Evolutionary conservation across 108 stramenopile genomes (phyloP).

Genomic region (Conticribra weissflogii): DNA sequence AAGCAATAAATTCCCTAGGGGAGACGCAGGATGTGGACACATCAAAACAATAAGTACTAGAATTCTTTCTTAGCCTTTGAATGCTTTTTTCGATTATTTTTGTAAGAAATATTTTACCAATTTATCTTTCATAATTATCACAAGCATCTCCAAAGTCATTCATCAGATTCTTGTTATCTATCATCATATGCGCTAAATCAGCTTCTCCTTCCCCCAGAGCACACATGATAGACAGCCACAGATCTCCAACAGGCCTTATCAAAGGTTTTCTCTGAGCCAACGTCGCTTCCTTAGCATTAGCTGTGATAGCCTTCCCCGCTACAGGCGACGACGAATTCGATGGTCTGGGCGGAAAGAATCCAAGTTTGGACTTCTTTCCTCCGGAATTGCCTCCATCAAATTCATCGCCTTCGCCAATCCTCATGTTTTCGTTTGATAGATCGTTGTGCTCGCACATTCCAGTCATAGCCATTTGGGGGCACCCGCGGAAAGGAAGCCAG

Average conservation of each 20-base stretch:
- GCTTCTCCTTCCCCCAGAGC: constrained; percentile 78
- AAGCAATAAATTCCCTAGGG: constrained; percentile 31
- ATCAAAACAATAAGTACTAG: too few relatives aligned
- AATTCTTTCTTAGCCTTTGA: too few relatives aligned
- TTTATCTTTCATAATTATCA: constrained; percentile 44
- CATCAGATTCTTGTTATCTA: constrained; percentile 35
- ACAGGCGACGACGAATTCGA: constrained; percentile 22
- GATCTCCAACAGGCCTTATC: constrained; percentile 57
- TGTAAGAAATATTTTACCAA: neutral
- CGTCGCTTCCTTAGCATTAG: neutral
- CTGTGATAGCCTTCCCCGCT: constrained; percentile 9
- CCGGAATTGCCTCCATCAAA: neutral
- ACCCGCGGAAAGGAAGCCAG: constrained; percentile 79
- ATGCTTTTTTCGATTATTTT: too few relatives aligned
- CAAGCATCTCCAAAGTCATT: constrained; percentile 48
- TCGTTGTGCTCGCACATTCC: constrained; percentile 68
- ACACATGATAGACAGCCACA: constrained; percentile 86
- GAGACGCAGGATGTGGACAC: too few relatives aligned
- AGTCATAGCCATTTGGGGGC: constrained; percentile 67
- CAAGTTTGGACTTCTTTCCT: constrained; percentile 20
- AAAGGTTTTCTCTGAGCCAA: constrained; percentile 13
- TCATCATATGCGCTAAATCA: constrained; percentile 63
- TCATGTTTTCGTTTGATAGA: constrained; percentile 8
- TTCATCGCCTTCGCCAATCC: neutral
- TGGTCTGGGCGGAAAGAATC: constrained; percentile 40